Evolutionary conservation across 164 flowering plant species (phyloP).

Genomic region (Chimonanthus praecox): DNA sequence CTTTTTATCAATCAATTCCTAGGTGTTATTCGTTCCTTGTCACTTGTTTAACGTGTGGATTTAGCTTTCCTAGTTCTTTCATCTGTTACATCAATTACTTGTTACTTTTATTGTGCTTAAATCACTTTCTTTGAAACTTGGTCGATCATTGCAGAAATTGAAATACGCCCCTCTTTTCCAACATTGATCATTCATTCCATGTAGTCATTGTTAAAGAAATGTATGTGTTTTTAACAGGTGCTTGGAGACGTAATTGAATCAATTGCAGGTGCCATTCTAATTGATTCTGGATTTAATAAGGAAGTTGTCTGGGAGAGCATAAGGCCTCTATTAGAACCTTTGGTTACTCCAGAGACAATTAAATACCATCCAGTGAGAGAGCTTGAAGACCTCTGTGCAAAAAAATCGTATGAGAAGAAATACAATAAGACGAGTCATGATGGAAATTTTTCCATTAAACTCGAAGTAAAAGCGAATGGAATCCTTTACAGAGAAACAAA

Average conservation of each 20-base stretch:
- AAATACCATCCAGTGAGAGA: slow-evolving; percentile 58
- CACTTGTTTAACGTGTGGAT: no score
- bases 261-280: slow-evolving; percentile 75
- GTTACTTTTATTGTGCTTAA: not conserved
- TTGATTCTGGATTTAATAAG: slow-evolving; percentile 64
- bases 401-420: slow-evolving; percentile 16
- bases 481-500: slow-evolving; percentile 22
- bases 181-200: not conserved
- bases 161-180: no score
- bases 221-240: slow-evolving; percentile 37
- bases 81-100: no score
- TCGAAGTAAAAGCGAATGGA: slow-evolving; percentile 48
- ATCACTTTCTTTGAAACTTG: not conserved
- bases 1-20: no score
- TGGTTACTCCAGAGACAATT: slow-evolving; percentile 60
- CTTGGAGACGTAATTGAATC: slow-evolving; percentile 93
- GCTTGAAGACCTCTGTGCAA: slow-evolving; percentile 38
- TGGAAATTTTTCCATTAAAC: slow-evolving; percentile 25
- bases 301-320: slow-evolving; percentile 55
- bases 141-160: no score
- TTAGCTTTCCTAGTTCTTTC: no score
- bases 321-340: slow-evolving; percentile 58
- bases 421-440: slow-evolving; percentile 3
- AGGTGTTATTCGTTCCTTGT: no score
- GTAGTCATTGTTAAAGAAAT: not conserved